These are phyloP conservation scores for Nicotiana obtusifolia DNA, from an alignment of 257 asterid genomes.

Conservation along the genomic window DNA sequence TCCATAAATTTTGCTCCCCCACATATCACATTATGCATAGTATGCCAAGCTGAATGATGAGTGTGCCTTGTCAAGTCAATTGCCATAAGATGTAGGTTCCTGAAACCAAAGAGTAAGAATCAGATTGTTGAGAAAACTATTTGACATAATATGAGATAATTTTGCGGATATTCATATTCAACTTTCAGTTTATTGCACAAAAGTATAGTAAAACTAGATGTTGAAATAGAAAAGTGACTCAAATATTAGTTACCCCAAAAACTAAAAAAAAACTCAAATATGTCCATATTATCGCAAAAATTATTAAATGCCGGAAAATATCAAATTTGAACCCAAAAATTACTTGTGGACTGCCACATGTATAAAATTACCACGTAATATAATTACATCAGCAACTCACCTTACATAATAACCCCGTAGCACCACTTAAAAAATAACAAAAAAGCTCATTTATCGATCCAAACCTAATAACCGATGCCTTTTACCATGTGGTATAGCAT, in stretches of 20 bases:
- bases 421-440: background rate
- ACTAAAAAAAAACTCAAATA: too few relatives aligned
- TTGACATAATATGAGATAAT: too few relatives aligned
- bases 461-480: too few relatives aligned
- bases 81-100: conserved; percentile 41
- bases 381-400: background rate
- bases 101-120: conserved; percentile 9
- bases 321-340: background rate
- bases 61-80: conserved; percentile 60
- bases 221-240: too few relatives aligned
- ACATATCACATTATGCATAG: conserved; percentile 74
- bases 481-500: too few relatives aligned
- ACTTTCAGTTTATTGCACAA: too few relatives aligned
- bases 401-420: background rate
- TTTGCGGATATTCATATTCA: too few relatives aligned
- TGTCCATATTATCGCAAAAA: too few relatives aligned
- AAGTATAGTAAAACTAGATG: too few relatives aligned
- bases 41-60: conserved; percentile 87
- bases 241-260: too few relatives aligned
- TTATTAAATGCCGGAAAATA: background rate
- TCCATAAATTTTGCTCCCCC: conserved; percentile 69
- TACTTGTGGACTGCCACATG: too few relatives aligned
- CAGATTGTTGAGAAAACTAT: background rate
- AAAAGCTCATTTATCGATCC: too few relatives aligned
- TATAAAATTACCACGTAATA: background rate